Conservation (phyloP, 2,329 filamentous ascomycete genomes). For the Magnaporthiopsis poae region DNA sequence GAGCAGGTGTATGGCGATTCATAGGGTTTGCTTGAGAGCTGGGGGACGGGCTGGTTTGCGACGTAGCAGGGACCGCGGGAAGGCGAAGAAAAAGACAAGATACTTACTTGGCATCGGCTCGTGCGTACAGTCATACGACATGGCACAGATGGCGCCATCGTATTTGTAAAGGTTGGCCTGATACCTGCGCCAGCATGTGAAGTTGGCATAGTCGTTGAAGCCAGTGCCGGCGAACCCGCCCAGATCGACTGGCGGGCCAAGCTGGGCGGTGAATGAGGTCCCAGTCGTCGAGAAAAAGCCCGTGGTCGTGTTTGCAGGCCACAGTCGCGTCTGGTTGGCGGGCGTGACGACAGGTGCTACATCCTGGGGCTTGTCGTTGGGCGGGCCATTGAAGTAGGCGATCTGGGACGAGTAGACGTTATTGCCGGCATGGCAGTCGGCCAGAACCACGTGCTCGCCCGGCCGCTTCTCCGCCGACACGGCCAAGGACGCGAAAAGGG, state of each 20-base stretch:
- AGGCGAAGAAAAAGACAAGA: background rate
- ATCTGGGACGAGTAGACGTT: slow-evolving; percentile 22
- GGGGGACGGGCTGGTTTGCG: background rate
- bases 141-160: slow-evolving; percentile 18
- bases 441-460: slow-evolving; percentile 23
- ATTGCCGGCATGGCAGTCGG: slow-evolving; percentile 19
- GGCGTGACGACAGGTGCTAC: slow-evolving; percentile 19
- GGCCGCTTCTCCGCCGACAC: background rate
- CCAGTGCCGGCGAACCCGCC: slow-evolving; percentile 23
- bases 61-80: background rate
- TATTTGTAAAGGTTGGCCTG: slow-evolving; percentile 18
- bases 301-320: slow-evolving; percentile 20
- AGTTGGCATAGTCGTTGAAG: slow-evolving; percentile 22
- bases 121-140: slow-evolving; percentile 24
- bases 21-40: background rate
- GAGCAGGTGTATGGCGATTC: background rate
- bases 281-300: slow-evolving; percentile 21
- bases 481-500: background rate
- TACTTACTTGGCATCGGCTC: slow-evolving; percentile 14
- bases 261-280: slow-evolving; percentile 19
- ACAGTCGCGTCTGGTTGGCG: slow-evolving; percentile 17
- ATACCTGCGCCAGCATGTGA: slow-evolving; percentile 22
- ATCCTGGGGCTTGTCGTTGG: slow-evolving; percentile 17
- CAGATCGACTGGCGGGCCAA: slow-evolving; percentile 19
- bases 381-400: slow-evolving; percentile 20